Conservation (phyloP, 2,329 filamentous ascomycete genomes). For the Keithomyces neogunnii region DNA sequence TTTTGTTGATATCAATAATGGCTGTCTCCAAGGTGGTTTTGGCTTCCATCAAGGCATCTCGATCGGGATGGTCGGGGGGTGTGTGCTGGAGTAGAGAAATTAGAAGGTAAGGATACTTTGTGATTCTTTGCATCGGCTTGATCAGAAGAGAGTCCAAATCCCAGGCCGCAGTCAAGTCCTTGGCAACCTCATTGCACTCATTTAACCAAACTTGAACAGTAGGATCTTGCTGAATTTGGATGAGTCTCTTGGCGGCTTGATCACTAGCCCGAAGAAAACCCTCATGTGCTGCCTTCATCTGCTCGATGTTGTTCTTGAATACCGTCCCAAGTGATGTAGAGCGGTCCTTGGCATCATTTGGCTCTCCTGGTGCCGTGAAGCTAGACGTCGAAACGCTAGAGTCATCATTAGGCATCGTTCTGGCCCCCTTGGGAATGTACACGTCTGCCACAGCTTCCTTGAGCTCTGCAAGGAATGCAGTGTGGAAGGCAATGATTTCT, state of each 20-base stretch:
- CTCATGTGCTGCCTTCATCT: slow-evolving; percentile 53
- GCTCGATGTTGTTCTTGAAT: slow-evolving; percentile 48
- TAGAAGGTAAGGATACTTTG: slow-evolving; percentile 87
- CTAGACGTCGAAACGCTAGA: slow-evolving; percentile 32
- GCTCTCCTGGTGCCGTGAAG: slow-evolving; percentile 29
- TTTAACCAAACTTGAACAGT: slow-evolving; percentile 77
- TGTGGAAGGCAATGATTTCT: slow-evolving; percentile 82
- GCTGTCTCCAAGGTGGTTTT: slow-evolving; percentile 53
- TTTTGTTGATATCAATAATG: slow-evolving; percentile 82
- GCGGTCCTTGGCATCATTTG: slow-evolving; percentile 45
- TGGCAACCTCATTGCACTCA: slow-evolving; percentile 86
- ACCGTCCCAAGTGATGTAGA: slow-evolving; percentile 43
- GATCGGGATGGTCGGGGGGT: slow-evolving; percentile 75
- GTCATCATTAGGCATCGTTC: slow-evolving; percentile 32
- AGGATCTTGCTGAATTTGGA: slow-evolving; percentile 54
- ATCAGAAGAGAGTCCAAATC: slow-evolving; percentile 92
- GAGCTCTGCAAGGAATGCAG: slow-evolving; percentile 67
- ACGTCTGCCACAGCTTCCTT: slow-evolving; percentile 73
- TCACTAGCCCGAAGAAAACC: slow-evolving; percentile 57
- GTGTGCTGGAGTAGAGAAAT: slow-evolving; percentile 73
- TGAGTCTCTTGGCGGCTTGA: slow-evolving; percentile 50
- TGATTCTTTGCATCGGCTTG: slow-evolving; percentile 90
- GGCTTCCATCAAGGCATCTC: slow-evolving; percentile 49
- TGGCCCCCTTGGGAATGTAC: slow-evolving; percentile 56
- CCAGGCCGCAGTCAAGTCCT: slow-evolving; percentile 90